Conservation (phyloP, 2,329 filamentous ascomycete species). For the Beauveria pseudobassiana region DNA sequence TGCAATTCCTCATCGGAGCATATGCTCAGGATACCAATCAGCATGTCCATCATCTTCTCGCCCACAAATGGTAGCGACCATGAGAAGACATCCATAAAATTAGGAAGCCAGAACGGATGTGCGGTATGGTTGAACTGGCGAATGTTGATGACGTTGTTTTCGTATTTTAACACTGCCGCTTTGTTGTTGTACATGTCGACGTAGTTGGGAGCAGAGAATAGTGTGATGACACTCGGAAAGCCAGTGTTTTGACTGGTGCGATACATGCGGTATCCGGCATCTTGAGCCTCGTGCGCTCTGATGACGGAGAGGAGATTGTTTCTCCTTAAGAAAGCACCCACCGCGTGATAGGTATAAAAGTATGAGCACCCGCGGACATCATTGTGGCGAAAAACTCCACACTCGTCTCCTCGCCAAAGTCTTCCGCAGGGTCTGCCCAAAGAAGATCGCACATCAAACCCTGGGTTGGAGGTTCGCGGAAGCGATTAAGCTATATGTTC, state of each 20-base stretch:
- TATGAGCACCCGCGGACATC: conserved; percentile 97
- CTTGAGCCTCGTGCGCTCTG: conserved; percentile 94
- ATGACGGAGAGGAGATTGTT: conserved; percentile 97
- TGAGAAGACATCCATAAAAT: conserved; percentile 99
- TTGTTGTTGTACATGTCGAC: conserved; percentile 99
- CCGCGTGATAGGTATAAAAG: conserved; percentile 97
- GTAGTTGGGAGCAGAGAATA: conserved; percentile 98
- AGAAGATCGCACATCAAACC: conserved; percentile 99
- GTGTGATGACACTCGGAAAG: conserved; percentile 99
- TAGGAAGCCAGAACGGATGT: conserved; percentile 97
- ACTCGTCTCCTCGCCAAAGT: conserved; percentile 97
- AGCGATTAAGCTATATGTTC: conserved; percentile 78
- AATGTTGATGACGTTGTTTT: conserved; percentile 99
- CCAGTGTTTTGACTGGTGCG: conserved; percentile 95
- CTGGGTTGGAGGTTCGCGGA: conserved; percentile 93
- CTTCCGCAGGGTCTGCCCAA: conserved; percentile 95
- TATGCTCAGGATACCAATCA: conserved; percentile 95
- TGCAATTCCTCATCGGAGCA: conserved; percentile 97
- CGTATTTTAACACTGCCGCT: conserved; percentile 95
- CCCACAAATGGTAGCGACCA: conserved; percentile 98
- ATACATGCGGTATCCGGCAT: conserved; percentile 99
- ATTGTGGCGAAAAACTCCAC: conserved; percentile 95
- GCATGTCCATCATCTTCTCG: conserved; percentile 99
- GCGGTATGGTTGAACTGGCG: conserved; percentile 99
- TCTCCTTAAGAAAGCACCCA: conserved; percentile 96